phyloP scores from a whole-genome alignment of 352 stramenopile genomes.

The Thalassiosira hispida region DNA sequence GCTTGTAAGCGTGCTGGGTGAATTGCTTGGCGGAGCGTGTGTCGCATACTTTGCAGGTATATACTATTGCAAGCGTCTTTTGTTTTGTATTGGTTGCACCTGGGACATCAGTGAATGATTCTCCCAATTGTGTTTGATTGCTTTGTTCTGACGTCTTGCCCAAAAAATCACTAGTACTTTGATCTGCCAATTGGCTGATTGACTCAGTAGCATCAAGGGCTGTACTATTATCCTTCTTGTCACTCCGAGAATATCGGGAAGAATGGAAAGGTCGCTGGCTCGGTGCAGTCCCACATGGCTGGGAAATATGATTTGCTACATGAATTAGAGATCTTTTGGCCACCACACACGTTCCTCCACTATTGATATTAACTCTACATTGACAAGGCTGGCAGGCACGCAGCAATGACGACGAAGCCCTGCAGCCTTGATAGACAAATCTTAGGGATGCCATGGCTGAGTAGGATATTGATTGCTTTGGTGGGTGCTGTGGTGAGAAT shows the following conservation, averaged over 20 bases:
- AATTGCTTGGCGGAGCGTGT: slow-evolving; percentile 97
- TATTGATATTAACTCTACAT: neutral
- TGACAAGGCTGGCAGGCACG: neutral
- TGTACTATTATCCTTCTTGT: neutral
- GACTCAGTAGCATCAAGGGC: neutral
- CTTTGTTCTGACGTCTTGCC: neutral
- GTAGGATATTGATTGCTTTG: neutral
- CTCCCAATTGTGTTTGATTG: neutral
- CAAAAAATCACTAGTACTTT: neutral
- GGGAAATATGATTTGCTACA: neutral
- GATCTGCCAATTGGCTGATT: neutral
- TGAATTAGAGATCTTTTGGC: slow-evolving; percentile 5
- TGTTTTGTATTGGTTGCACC: slow-evolving; percentile 86
- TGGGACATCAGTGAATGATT: slow-evolving; percentile 70
- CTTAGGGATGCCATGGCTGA: slow-evolving; percentile 1
- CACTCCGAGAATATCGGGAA: neutral
- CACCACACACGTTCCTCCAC: neutral
- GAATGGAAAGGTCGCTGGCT: slow-evolving; percentile 7
- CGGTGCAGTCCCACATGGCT: neutral
- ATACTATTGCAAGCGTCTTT: slow-evolving; percentile 97
- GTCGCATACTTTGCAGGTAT: slow-evolving; percentile 97
- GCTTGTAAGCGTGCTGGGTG: slow-evolving; percentile 94
- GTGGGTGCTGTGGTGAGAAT: too few species aligned
- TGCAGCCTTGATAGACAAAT: neutral
- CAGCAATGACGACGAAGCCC: slow-evolving; percentile 1